A percentile compares a stretch with the other conserved stretches of the same genome.
Evolutionary conservation across 345 rosid genomes (phyloP).

Genomic region (Carallia pectinifolia): DNA sequence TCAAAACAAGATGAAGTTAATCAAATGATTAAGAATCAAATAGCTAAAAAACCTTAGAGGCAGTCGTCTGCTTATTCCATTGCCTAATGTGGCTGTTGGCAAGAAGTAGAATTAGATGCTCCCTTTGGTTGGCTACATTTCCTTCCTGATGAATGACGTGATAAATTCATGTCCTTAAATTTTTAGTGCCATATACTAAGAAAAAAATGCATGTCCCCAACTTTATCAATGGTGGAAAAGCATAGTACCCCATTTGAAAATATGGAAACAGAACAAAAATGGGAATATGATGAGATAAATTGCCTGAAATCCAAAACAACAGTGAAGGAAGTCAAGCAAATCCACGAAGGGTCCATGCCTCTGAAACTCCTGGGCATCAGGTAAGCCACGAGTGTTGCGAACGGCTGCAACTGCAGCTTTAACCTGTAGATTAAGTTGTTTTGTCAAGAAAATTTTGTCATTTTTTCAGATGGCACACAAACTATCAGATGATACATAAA

Average conservation of each 20-base stretch:
- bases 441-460: slow-evolving; percentile 21
- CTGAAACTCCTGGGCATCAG: slow-evolving; percentile 49
- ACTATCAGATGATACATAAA: neutral
- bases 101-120: slow-evolving; percentile 84
- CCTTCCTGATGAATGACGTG: slow-evolving; percentile 53
- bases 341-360: slow-evolving; percentile 51
- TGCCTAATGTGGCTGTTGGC: slow-evolving; percentile 64
- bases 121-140: slow-evolving; percentile 89
- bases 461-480: slow-evolving; percentile 1
- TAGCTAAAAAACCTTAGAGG: slow-evolving; percentile 48
- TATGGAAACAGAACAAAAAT: neutral
- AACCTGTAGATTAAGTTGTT: slow-evolving; percentile 52
- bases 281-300: slow-evolving; percentile 7
- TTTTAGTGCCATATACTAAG: neutral
- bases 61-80: slow-evolving; percentile 48
- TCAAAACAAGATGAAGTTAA: slow-evolving; percentile 10
- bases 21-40: slow-evolving; percentile 12
- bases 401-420: slow-evolving; percentile 74
- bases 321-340: slow-evolving; percentile 74
- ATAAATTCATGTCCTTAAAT: slow-evolving; percentile 6
- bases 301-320: slow-evolving; percentile 92
- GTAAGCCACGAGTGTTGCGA: slow-evolving; percentile 59
- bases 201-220: neutral
- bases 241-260: neutral
- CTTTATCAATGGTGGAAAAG: neutral